Percentiles rank a stretch among this genome's conserved stretches.
Conservation (phyloP, 768 basidiomycete genomes). For the Tylopilus plumbeoviolaceoides region DNA sequence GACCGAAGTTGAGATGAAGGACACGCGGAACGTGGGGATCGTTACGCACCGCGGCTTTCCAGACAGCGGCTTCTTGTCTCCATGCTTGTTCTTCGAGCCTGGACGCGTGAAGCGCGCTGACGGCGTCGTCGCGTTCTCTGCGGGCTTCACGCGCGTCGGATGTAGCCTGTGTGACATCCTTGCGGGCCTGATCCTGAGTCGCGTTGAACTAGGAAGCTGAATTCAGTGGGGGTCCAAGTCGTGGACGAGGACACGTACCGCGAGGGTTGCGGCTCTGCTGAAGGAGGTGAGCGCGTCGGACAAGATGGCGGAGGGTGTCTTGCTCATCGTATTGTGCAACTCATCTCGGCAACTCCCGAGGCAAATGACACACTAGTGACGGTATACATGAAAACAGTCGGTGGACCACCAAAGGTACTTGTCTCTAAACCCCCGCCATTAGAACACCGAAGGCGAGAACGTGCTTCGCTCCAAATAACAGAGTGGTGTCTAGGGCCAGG, state of each 20-base stretch:
- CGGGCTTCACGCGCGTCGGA: conserved; percentile 46
- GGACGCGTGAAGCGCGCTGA: conserved; percentile 42
- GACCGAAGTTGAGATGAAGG: conserved; percentile 3
- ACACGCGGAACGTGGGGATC: conserved; percentile 7
- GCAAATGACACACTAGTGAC: too few relatives aligned
- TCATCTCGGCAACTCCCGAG: conserved; percentile 24
- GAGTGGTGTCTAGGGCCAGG: too few relatives aligned
- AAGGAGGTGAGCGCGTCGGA: conserved; percentile 41
- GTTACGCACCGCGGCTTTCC: conserved; percentile 48
- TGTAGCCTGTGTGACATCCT: conserved; percentile 47
- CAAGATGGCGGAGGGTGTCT: conserved; percentile 34
- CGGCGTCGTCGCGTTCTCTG: conserved; percentile 45
- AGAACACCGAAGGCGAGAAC: conserved; percentile 14
- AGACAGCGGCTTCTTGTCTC: conserved; percentile 40
- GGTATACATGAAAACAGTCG: too few relatives aligned
- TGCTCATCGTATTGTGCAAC: conserved; percentile 26
- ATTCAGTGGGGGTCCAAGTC: background rate
- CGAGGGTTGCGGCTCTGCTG: conserved; percentile 37
- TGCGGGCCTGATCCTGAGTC: conserved; percentile 52
- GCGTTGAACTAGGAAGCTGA: conserved; percentile 42
- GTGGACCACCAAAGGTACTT: conserved; percentile 28
- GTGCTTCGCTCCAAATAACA: background rate
- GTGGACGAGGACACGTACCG: conserved; percentile 29
- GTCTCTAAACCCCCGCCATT: too few relatives aligned
- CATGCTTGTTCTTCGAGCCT: conserved; percentile 46